A percentile compares a stretch with the other conserved stretches of the same genome.
Conservation (phyloP, 192 early-diverging fungal genomes). For the Helicostylum pulchrum region DNA sequence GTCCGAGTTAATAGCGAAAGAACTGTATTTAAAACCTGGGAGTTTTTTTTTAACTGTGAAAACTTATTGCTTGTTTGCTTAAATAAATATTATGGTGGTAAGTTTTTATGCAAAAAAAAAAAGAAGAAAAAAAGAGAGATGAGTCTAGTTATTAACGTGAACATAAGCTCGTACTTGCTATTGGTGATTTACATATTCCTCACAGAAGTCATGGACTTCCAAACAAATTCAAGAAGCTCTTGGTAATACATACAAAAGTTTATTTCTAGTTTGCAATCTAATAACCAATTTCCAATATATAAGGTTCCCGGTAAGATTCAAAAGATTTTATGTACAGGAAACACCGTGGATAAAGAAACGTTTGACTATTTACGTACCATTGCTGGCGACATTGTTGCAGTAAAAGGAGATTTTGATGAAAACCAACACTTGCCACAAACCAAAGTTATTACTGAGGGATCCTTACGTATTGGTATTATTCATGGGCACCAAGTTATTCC, state of each 20-base stretch:
- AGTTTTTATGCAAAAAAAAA: too few relatives aligned
- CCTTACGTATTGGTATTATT: conserved; percentile 68
- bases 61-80: too few relatives aligned
- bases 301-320: conserved; percentile 95
- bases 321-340: conserved; percentile 91
- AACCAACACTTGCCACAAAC: conserved; percentile 56
- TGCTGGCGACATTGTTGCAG: conserved; percentile 68
- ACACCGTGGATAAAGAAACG: conserved; percentile 77
- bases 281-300: not conserved
- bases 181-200: conserved; percentile 96
- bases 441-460: conserved; percentile 61
- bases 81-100: too few relatives aligned
- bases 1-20: too few relatives aligned
- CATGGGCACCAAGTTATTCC: conserved; percentile 89
- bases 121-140: too few relatives aligned
- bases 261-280: too few relatives aligned
- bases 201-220: conserved; percentile 86
- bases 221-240: conserved; percentile 86
- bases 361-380: conserved; percentile 87
- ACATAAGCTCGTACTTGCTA: conserved; percentile 73
- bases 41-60: too few relatives aligned
- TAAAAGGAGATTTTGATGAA: conserved; percentile 86
- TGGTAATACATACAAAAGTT: too few relatives aligned
- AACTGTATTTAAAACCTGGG: too few relatives aligned
- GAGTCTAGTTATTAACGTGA: too few relatives aligned